A percentile compares a stretch with the other conserved stretches of the same genome.
Conservation (phyloP, 202 grass and related monocot species). For the Bolboschoenoplectus hybrid region DNA sequence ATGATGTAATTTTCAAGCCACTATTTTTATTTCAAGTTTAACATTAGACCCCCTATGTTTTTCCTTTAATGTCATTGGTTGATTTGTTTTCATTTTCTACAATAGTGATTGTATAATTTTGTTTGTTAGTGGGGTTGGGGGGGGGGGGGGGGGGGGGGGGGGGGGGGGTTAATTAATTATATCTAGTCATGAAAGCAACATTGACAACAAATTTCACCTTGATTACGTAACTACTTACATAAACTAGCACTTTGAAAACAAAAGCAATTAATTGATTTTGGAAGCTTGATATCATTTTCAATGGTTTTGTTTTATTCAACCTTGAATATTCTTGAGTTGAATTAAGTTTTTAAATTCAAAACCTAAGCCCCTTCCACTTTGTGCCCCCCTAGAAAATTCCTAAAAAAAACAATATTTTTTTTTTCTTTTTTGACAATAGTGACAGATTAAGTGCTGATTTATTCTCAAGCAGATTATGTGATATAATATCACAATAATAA, state of each 20-base stretch:
- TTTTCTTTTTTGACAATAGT: neutral
- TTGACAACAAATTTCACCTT: neutral
- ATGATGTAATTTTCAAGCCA: neutral
- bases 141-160: too few relatives aligned
- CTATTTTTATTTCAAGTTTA: constrained; percentile 9
- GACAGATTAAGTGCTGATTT: neutral
- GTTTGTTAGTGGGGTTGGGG: neutral
- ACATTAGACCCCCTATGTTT: neutral
- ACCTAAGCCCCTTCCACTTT: neutral
- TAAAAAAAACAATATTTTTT: neutral
- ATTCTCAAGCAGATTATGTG: neutral
- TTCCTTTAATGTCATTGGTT: neutral
- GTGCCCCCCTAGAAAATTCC: neutral
- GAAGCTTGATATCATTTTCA: constrained; percentile 10
- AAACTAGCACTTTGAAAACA: constrained; percentile 14
- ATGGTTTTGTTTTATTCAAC: neutral
- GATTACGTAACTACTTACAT: constrained; percentile 19
- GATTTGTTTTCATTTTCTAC: constrained; percentile 7
- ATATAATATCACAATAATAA: neutral
- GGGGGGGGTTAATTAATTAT: neutral
- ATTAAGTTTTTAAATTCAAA: neutral
- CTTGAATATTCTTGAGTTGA: neutral
- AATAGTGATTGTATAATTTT: constrained; percentile 14
- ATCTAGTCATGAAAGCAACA: constrained; percentile 21
- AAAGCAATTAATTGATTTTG: neutral